These are phyloP conservation scores for Paramecium pentaurelia DNA, from an alignment of 73 alveolate species.

Conservation along the genomic window DNA sequence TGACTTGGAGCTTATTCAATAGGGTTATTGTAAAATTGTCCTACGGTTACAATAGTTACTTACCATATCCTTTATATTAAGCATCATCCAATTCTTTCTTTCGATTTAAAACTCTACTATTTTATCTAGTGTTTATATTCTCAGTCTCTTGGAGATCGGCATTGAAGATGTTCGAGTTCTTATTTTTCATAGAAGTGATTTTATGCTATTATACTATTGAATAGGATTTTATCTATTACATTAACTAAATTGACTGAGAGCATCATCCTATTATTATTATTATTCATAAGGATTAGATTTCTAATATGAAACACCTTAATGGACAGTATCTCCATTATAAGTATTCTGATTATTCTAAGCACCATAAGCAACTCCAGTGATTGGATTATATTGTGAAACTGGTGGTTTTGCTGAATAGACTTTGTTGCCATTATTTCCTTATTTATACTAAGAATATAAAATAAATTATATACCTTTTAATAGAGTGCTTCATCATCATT, in stretches of 20 bases:
- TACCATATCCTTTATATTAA: conserved; percentile 37
- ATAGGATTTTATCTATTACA: background rate
- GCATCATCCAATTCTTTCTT: conserved; percentile 29
- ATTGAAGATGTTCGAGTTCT: background rate
- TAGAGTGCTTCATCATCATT: conserved; percentile 4
- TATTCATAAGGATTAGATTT: background rate
- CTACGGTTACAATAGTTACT: background rate
- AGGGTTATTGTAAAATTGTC: background rate
- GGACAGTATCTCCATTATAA: background rate
- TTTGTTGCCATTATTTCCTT: background rate
- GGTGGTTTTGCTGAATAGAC: background rate
- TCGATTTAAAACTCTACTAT: background rate
- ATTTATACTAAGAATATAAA: background rate
- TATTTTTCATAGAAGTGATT: background rate
- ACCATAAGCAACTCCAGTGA: conserved; percentile 6
- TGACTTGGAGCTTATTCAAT: background rate
- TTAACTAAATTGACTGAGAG: conserved; percentile 35
- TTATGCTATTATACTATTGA: background rate
- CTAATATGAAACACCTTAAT: background rate
- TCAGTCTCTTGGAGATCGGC: background rate
- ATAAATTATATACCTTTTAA: background rate
- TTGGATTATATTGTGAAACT: background rate
- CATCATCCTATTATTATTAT: background rate
- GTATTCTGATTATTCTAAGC: background rate
- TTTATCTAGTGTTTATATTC: background rate